phyloP scores from a whole-genome alignment of 2,329 filamentous ascomycete genomes.

The Lithohypha guttulata region DNA sequence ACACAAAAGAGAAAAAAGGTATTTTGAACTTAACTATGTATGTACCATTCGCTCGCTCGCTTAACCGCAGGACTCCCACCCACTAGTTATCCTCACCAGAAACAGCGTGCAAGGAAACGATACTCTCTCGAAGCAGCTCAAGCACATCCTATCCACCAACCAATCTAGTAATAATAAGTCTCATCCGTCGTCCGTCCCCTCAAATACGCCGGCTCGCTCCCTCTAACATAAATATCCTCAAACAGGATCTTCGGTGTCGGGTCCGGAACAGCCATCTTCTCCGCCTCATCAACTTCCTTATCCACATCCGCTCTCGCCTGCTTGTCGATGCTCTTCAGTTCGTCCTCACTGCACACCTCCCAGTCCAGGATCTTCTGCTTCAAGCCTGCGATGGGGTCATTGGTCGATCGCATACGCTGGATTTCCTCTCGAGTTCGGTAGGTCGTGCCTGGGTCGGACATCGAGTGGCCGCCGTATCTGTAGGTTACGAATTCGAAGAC shows the following conservation, averaged over 20 bases:
- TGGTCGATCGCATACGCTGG: slow-evolving; percentile 97
- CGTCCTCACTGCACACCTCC: slow-evolving; percentile 81
- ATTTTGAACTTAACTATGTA: slow-evolving; percentile 1
- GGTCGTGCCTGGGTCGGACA: slow-evolving; percentile 98
- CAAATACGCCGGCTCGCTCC: slow-evolving; percentile 78
- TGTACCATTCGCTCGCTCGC: slow-evolving; percentile 1
- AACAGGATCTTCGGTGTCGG: slow-evolving; percentile 71
- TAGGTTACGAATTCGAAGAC: slow-evolving; percentile 99
- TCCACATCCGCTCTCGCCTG: slow-evolving; percentile 76
- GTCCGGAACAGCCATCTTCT: slow-evolving; percentile 76
- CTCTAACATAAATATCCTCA: slow-evolving; percentile 91
- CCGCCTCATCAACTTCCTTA: slow-evolving; percentile 78
- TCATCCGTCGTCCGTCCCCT: slow-evolving; percentile 81
- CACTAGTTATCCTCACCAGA: no score
- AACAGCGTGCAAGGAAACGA: no score
- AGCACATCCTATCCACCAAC: no score
- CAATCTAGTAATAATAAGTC: slow-evolving; percentile 74
- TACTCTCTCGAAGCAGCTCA: no score
- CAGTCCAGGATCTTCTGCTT: slow-evolving; percentile 98
- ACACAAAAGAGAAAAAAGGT: no score
- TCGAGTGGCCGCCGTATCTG: slow-evolving; percentile 98
- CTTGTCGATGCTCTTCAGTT: slow-evolving; percentile 95
- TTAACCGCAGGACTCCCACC: background rate
- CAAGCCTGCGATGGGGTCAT: slow-evolving; percentile 94
- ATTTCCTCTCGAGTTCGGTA: slow-evolving; percentile 99